Evolutionary conservation across 306 rosid genomes (phyloP).

Genomic region (Malus orientalis): DNA sequence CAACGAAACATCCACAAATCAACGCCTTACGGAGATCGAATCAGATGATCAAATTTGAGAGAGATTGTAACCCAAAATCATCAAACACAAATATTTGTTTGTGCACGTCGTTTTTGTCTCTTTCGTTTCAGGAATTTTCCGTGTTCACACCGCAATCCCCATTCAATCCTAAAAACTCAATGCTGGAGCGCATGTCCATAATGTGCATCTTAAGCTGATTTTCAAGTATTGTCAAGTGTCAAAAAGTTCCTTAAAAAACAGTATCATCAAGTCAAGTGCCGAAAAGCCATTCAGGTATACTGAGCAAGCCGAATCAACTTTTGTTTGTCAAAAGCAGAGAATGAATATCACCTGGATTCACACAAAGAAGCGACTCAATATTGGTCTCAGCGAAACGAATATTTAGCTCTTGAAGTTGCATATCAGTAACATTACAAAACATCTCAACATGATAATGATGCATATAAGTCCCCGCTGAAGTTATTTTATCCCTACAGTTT

Average conservation of each 20-base stretch:
- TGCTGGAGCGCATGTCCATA: background rate
- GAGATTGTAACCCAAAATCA: no score
- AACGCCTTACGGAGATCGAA: no score
- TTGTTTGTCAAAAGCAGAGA: background rate
- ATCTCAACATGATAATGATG: background rate
- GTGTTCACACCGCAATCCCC: background rate
- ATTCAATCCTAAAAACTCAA: background rate
- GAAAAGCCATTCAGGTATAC: constrained; percentile 9
- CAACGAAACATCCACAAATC: no score
- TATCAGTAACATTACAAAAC: constrained; percentile 1
- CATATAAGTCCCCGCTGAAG: background rate
- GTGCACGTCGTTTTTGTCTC: no score
- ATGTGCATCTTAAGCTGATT: constrained; percentile 9
- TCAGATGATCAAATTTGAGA: no score
- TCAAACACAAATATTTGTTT: no score
- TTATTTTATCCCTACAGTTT: background rate
- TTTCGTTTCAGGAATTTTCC: no score
- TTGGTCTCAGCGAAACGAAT: background rate
- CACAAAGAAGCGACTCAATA: constrained; percentile 3
- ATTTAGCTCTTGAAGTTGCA: constrained; percentile 9
- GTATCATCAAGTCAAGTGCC: background rate
- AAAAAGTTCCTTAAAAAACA: no score
- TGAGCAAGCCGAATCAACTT: background rate
- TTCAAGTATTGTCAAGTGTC: background rate
- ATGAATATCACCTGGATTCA: background rate